Evolutionary conservation across 371 early-diverging fungal genomes (phyloP).

Genomic region (Mortierella sp.): DNA sequence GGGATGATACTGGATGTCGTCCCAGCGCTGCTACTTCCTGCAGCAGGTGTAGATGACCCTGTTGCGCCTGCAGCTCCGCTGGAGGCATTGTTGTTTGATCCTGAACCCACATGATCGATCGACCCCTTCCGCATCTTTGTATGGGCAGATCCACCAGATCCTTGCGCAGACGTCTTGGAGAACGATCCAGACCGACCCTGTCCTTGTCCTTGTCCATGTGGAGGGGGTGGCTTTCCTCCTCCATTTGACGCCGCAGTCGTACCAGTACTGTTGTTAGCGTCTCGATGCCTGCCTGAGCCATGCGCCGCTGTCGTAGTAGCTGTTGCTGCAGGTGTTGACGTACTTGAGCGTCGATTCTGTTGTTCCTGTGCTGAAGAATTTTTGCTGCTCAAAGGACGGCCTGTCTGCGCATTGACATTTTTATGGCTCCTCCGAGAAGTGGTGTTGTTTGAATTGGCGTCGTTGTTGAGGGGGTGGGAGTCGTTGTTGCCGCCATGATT

Average conservation of each 20-base stretch:
- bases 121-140: constrained; percentile 17
- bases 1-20: constrained; percentile 25
- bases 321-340: background rate
- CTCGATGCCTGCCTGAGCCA: background rate
- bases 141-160: background rate
- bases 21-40: background rate
- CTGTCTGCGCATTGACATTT: constrained; percentile 15
- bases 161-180: constrained; percentile 22
- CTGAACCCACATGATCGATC: constrained; percentile 18
- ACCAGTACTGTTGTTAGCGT: background rate
- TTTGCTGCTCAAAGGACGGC: constrained; percentile 41
- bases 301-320: background rate
- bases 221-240: background rate
- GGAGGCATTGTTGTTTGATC: background rate
- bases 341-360: background rate
- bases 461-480: background rate
- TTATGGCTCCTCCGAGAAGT: background rate
- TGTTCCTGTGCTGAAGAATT: background rate
- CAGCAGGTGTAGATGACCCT: background rate
- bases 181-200: constrained; percentile 24
- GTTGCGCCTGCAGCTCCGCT: background rate
- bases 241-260: constrained; percentile 8
- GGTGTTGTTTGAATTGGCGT: background rate
- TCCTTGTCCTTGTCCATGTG: constrained; percentile 10
- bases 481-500: constrained; percentile 19